phyloP scores from a whole-genome alignment of 2,329 filamentous ascomycete genomes.

The Paraphoma sp. region DNA sequence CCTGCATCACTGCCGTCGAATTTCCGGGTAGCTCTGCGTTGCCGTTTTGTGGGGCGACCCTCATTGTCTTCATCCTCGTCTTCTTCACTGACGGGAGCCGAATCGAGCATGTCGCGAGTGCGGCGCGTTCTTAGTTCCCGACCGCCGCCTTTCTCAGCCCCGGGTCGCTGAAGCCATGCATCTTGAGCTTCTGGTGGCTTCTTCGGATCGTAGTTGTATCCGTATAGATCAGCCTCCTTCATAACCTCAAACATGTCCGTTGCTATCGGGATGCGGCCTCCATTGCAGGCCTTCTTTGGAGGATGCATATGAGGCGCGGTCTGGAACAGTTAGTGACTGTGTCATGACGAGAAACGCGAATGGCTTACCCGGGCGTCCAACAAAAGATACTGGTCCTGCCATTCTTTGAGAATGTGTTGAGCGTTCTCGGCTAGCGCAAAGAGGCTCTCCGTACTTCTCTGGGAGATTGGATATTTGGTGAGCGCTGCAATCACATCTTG shows the following conservation, averaged over 20 bases:
- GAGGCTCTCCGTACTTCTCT: constrained; percentile 59
- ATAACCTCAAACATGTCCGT: constrained; percentile 62
- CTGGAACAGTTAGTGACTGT: constrained; percentile 34
- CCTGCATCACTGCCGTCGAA: constrained; percentile 43
- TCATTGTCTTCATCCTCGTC: constrained; percentile 45
- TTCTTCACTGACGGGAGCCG: constrained; percentile 46
- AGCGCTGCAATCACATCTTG: constrained; percentile 52
- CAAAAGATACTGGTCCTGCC: constrained; percentile 66
- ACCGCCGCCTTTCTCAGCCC: constrained; percentile 53
- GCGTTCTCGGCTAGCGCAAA: constrained; percentile 63
- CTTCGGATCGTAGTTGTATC: constrained; percentile 63
- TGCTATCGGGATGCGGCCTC: constrained; percentile 54
- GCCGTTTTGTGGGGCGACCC: constrained; percentile 38
- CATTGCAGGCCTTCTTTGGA: constrained; percentile 59
- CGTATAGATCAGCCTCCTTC: constrained; percentile 67
- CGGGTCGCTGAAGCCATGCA: constrained; percentile 60
- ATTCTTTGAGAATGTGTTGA: constrained; percentile 58
- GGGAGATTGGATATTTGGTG: constrained; percentile 50
- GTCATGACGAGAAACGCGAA: constrained; percentile 12
- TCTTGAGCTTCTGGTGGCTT: constrained; percentile 60
- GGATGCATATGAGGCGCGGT: constrained; percentile 59
- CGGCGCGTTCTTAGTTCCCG: constrained; percentile 56
- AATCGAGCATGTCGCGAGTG: constrained; percentile 47
- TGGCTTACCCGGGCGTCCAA: constrained; percentile 54
- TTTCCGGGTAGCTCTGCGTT: constrained; percentile 42